Evolutionary conservation across 768 basidiomycete species (phyloP), one percentile per base, ranked within the genome.

Genomic region (Suillus bovinus): DNA sequence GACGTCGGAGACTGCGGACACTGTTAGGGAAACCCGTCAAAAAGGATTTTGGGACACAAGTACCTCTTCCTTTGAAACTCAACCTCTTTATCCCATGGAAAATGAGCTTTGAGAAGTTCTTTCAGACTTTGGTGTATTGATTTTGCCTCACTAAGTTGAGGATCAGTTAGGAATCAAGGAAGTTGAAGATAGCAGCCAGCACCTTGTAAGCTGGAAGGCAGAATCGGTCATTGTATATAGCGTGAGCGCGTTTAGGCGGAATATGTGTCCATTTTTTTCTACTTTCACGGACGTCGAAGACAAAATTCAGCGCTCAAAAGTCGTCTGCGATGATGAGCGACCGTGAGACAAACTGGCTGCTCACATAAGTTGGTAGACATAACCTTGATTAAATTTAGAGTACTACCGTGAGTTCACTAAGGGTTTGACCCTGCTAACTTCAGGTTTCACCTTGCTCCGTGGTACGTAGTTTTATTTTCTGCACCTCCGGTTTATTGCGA

Each of bases 41-140:
- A 38, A 60, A 20, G 60, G 52, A 59, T 38, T n/a, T 42, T 64
- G 36, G 29, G 9, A 44, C 42, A 29, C 7, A 78, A 93, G 77
- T 74, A 94, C 95, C 87, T 89, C 78, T 92, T 91, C 69, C 95
- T 83, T 73, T 88, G 85, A 66, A 90, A 87, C 70, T 98, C 95
- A 47, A 94, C 86, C 63, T 95, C 91, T 72, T 82, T 90, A 64
- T 91, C 89, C 83, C 89, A 95, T 38, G 93, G 91, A 57, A 88
- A 86, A 63, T 83, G 86, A 42, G 81, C 82, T 71, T 88, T 89
- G 61, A 96, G 81, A 58, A 86, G 74, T 64, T 89, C 89, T 77
- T 91, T 93, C 61, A 96, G 76, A 41, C 81, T 83, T 70, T 89
- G 86, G 62, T 91, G 86, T 65, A 89, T 82, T 68, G 79, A 79